Evolutionary conservation across 2,329 filamentous ascomycete genomes (phyloP).

Genomic region (Fusarium oligoseptatum): DNA sequence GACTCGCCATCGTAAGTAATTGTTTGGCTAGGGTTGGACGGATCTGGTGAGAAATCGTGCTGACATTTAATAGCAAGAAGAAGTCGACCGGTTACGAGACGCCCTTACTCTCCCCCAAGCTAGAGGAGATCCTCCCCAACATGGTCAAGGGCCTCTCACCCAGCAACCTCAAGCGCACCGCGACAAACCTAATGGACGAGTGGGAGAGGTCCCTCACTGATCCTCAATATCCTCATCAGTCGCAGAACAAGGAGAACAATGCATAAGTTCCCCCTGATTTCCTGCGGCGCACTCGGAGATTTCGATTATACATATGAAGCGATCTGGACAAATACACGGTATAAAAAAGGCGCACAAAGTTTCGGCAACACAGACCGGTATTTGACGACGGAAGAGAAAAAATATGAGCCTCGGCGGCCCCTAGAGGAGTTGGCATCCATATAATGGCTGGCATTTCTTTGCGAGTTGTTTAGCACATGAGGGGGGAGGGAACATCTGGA

Average conservation of each 20-base stretch:
- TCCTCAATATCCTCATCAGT: slow-evolving; percentile 46
- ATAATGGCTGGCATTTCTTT: slow-evolving; percentile 22
- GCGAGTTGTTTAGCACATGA: slow-evolving; percentile 25
- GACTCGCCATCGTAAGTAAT: slow-evolving; percentile 63
- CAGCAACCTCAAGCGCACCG: slow-evolving; percentile 83
- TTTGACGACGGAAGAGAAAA: slow-evolving; percentile 38
- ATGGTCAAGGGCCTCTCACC: slow-evolving; percentile 80
- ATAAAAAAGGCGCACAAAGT: slow-evolving; percentile 30
- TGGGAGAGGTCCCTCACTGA: slow-evolving; percentile 77
- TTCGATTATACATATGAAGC: slow-evolving; percentile 38
- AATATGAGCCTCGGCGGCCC: slow-evolving; percentile 24
- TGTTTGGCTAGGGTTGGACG: slow-evolving; percentile 10
- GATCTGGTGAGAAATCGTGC: neutral
- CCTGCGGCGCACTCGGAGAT: slow-evolving; percentile 31
- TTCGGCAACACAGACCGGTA: slow-evolving; percentile 41
- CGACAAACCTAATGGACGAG: slow-evolving; percentile 88
- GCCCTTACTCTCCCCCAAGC: slow-evolving; percentile 56
- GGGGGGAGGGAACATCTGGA: slow-evolving; percentile 19
- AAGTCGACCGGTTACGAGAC: slow-evolving; percentile 50
- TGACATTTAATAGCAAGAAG: slow-evolving; percentile 48
- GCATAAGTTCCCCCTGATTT: slow-evolving; percentile 35
- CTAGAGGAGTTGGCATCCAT: slow-evolving; percentile 27
- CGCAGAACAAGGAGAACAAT: slow-evolving; percentile 51
- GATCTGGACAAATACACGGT: slow-evolving; percentile 28
- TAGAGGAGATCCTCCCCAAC: slow-evolving; percentile 74